These are phyloP conservation scores for Pythium periplocum DNA, from an alignment of 352 stramenopile species.

Conservation along the genomic window DNA sequence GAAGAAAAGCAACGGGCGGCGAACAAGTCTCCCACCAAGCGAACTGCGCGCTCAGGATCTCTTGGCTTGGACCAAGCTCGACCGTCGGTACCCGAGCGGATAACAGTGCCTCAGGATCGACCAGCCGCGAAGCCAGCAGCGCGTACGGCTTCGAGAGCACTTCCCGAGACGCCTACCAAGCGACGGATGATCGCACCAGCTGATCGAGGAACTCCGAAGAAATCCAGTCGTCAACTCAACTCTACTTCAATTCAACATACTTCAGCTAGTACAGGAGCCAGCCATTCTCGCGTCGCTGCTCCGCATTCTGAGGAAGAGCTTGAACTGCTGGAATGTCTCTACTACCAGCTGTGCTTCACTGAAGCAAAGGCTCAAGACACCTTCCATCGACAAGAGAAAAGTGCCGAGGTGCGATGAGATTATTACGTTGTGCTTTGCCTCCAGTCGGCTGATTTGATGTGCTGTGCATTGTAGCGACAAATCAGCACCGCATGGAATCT, in stretches of 20 bases:
- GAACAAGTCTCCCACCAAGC: no score
- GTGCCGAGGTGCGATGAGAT: slow-evolving; percentile 26
- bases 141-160: neutral
- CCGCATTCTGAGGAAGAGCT: slow-evolving; percentile 27
- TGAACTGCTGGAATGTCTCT: slow-evolving; percentile 41
- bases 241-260: no score
- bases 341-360: slow-evolving; percentile 44
- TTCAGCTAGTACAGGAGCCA: no score
- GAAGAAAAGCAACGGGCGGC: slow-evolving; percentile 22
- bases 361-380: slow-evolving; percentile 30
- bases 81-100: slow-evolving; percentile 11
- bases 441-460: neutral
- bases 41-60: no score
- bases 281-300: neutral
- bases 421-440: no score
- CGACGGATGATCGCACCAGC: slow-evolving; percentile 7
- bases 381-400: slow-evolving; percentile 41
- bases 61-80: neutral
- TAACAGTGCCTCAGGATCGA: slow-evolving; percentile 17
- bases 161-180: slow-evolving; percentile 4
- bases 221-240: no score
- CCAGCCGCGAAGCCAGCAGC: slow-evolving; percentile 2
- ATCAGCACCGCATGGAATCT: slow-evolving; percentile 32
- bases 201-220: no score
- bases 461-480: slow-evolving; percentile 26